Conservation (phyloP, 805 yeast genomes). For the Lipomyces lipofer region DNA sequence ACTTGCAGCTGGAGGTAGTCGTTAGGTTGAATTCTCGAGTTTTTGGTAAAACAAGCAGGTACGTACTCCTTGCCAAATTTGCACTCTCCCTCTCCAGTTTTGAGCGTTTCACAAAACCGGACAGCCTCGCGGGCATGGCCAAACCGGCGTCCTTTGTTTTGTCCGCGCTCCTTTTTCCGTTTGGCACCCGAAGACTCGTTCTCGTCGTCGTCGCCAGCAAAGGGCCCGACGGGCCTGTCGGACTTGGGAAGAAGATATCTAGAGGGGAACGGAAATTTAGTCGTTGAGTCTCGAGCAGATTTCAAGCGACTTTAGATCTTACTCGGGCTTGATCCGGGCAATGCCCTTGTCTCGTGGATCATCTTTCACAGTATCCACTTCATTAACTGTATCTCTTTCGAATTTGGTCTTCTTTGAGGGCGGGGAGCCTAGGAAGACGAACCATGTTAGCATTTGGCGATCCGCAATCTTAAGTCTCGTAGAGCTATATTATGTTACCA, state of each 20-base stretch:
- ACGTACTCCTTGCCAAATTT: constrained; percentile 24
- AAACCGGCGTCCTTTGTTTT: constrained; percentile 78
- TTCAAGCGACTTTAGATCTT: no score
- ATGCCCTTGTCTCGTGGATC: constrained; percentile 52
- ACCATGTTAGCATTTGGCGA: no score
- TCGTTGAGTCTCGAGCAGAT: no score
- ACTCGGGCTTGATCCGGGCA: constrained; percentile 78
- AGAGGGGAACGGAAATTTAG: no score
- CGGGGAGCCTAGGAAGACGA: no score
- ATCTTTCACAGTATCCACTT: background rate
- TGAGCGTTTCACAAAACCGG: constrained; percentile 62
- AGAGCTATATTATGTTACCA: no score
- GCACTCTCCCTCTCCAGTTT: constrained; percentile 37
- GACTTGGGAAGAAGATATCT: constrained; percentile 15
- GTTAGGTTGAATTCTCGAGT: background rate
- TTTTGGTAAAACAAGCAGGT: background rate
- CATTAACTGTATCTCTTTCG: background rate
- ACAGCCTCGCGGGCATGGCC: constrained; percentile 64
- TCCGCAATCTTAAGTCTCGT: no score
- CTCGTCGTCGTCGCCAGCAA: constrained; percentile 51
- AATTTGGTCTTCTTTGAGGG: no score
- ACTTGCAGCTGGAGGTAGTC: constrained; percentile 54
- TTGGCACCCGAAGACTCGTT: constrained; percentile 44
- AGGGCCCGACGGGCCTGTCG: constrained; percentile 37
- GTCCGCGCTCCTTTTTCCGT: constrained; percentile 65